These are phyloP conservation scores for Mycosphaerella sp. DNA, from an alignment of 2,329 filamentous ascomycete species.

Conservation along the genomic window DNA sequence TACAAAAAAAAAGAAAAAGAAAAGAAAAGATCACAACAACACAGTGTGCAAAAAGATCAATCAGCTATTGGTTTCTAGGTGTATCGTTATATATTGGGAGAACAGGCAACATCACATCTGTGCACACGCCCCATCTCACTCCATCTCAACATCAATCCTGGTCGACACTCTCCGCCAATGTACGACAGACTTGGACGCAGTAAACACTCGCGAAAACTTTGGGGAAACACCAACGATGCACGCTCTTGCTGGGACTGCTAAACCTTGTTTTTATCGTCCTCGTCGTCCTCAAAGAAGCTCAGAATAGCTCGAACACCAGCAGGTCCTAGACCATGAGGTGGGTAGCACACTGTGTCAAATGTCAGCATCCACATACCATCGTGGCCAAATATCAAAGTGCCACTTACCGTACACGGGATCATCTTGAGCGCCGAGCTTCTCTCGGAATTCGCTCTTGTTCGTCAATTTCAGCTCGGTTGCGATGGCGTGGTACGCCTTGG, in stretches of 20 bases:
- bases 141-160: neutral
- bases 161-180: neutral
- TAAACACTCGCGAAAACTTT: neutral
- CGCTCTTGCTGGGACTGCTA: constrained; percentile 6
- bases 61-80: neutral
- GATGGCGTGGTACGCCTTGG: constrained; percentile 73
- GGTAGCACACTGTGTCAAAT: constrained; percentile 62
- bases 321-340: constrained; percentile 74
- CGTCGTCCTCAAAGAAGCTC: constrained; percentile 77
- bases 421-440: constrained; percentile 79
- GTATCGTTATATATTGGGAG: neutral
- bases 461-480: constrained; percentile 75
- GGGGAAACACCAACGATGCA: neutral
- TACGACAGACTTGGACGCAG: neutral
- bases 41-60: neutral
- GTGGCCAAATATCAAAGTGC: neutral
- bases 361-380: neutral
- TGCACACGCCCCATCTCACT: neutral
- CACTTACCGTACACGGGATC: constrained; percentile 63
- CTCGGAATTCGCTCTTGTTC: constrained; percentile 80
- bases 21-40: too few species aligned
- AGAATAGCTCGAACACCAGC: constrained; percentile 78
- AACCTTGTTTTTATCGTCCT: constrained; percentile 23
- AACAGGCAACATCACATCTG: neutral
- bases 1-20: too few species aligned